Evolutionary conservation across 2,329 filamentous ascomycete genomes (phyloP).

Genomic region (Fragosphaeria purpurea): DNA sequence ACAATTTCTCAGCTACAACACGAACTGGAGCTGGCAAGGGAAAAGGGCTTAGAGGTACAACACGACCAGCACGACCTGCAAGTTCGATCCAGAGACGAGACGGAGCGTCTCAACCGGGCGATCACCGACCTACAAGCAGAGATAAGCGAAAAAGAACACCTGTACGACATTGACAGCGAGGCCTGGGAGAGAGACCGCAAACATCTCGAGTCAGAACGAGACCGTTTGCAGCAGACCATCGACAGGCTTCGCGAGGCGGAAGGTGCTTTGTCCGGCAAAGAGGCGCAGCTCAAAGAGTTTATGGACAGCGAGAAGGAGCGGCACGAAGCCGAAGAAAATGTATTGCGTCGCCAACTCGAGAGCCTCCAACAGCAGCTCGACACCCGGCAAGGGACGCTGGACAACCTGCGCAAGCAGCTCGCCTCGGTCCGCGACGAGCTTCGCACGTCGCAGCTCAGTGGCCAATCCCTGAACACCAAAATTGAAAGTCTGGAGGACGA

Average conservation of each 20-base stretch:
- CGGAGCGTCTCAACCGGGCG: slow-evolving; percentile 45
- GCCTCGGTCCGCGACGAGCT: slow-evolving; percentile 58
- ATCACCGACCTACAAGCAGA: slow-evolving; percentile 54
- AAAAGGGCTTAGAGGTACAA: slow-evolving; percentile 34
- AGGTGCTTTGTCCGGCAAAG: slow-evolving; percentile 56
- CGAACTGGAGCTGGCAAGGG: slow-evolving; percentile 28
- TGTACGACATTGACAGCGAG: slow-evolving; percentile 61
- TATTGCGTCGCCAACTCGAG: slow-evolving; percentile 62
- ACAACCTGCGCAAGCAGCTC: slow-evolving; percentile 56
- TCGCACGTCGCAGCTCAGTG: slow-evolving; percentile 55
- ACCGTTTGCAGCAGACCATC: slow-evolving; percentile 59
- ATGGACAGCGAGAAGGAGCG: slow-evolving; percentile 62
- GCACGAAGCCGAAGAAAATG: slow-evolving; percentile 60
- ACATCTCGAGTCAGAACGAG: slow-evolving; percentile 54
- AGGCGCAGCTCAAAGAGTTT: slow-evolving; percentile 56
- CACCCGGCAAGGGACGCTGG: slow-evolving; percentile 53
- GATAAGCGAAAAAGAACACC: slow-evolving; percentile 58
- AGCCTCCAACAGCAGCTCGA: slow-evolving; percentile 64
- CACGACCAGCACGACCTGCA: slow-evolving; percentile 51
- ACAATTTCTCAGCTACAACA: slow-evolving; percentile 37
- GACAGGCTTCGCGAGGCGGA: slow-evolving; percentile 59
- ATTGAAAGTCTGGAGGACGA: slow-evolving; percentile 63
- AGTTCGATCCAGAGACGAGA: slow-evolving; percentile 35
- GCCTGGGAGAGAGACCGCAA: slow-evolving; percentile 61
- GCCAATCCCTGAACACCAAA: slow-evolving; percentile 53